Conservation (phyloP, 208 protist species). For the Leishmania major region DNA sequence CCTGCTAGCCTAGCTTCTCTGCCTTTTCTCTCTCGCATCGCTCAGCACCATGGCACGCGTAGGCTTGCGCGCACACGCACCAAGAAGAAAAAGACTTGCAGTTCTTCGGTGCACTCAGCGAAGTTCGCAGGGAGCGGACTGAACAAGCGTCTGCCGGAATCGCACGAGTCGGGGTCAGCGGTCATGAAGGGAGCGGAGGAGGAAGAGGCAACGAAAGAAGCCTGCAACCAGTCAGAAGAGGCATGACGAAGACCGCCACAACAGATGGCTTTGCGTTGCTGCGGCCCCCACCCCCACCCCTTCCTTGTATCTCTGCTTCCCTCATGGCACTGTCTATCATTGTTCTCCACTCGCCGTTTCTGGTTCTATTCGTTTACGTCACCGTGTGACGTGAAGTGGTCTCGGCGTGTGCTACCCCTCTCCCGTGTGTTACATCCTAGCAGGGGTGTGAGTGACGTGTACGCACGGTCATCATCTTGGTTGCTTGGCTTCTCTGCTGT, state of each 20-base stretch:
- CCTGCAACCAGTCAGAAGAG: background rate
- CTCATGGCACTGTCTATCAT: background rate
- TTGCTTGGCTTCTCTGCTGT: background rate
- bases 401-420: background rate
- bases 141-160: background rate
- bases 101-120: background rate
- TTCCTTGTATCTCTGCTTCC: background rate
- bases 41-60: background rate
- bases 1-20: background rate
- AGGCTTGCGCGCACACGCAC: background rate
- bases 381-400: background rate
- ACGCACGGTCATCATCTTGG: background rate
- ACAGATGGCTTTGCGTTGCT: background rate
- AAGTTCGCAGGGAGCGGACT: background rate
- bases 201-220: background rate
- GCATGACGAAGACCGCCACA: background rate
- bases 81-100: background rate
- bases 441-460: background rate
- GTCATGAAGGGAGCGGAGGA: background rate
- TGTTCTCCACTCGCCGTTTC: background rate
- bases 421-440: background rate
- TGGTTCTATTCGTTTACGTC: background rate
- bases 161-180: background rate
- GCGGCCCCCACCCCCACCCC: background rate
- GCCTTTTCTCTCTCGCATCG: background rate